Percentiles rank a stretch among this genome's conserved stretches.
Evolutionary conservation across 306 rosid genomes (phyloP).

Genomic region (Pyrus bretschneideri): DNA sequence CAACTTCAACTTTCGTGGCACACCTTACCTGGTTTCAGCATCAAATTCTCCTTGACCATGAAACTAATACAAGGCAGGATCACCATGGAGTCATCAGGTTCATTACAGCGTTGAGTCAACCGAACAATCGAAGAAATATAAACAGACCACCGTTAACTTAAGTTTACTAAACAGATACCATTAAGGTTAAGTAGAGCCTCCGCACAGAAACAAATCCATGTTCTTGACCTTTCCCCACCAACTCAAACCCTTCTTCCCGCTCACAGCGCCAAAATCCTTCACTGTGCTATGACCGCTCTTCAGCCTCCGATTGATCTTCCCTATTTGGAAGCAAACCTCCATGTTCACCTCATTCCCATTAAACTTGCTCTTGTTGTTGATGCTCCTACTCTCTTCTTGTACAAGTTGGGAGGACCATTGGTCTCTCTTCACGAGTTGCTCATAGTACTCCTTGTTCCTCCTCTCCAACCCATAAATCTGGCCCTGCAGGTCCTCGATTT

Average conservation of each 20-base stretch:
- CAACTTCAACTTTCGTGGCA: too few species aligned
- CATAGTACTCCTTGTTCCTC: conserved; percentile 75
- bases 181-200: conserved; percentile 23
- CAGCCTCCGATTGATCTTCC: conserved; percentile 32
- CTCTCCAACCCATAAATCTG: conserved; percentile 83
- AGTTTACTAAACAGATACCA: background rate
- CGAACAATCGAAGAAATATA: background rate
- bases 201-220: conserved; percentile 74
- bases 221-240: conserved; percentile 69
- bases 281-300: conserved; percentile 16
- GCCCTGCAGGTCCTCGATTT: conserved; percentile 78
- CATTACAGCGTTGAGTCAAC: too few species aligned
- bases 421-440: conserved; percentile 46
- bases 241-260: conserved; percentile 14
- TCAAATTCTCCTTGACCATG: background rate
- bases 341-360: conserved; percentile 35
- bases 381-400: conserved; percentile 2
- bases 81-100: too few species aligned
- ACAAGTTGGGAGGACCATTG: background rate
- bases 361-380: conserved; percentile 15
- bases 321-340: conserved; percentile 48
- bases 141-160: background rate
- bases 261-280: background rate
- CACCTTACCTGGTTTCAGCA: too few species aligned
- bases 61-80: background rate